Percentiles rank a stretch among this genome's conserved stretches.
phyloP scores from a whole-genome alignment of 169 alveolate species.

The Plasmodium yoelii region DNA sequence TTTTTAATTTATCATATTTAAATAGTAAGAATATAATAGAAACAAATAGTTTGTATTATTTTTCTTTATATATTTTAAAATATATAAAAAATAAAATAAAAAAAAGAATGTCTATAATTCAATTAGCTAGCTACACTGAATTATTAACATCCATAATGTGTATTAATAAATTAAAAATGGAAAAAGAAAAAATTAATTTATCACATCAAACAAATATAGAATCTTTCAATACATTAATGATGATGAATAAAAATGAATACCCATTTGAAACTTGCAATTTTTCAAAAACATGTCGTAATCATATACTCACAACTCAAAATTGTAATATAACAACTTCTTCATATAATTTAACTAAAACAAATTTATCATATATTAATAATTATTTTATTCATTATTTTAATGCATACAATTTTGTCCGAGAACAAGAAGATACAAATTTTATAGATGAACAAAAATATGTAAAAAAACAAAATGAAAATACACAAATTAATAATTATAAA shows the following conservation, averaged over 20 bases:
- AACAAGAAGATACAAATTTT: constrained; percentile 1
- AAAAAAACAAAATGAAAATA: not conserved
- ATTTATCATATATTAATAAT: constrained; percentile 1
- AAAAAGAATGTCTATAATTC: constrained; percentile 3
- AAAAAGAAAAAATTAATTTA: not conserved
- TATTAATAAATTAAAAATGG: constrained; percentile 41
- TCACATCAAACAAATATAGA: constrained; percentile 10
- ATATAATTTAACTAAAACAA: not conserved
- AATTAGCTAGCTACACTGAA: not conserved
- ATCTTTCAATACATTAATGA: constrained; percentile 14
- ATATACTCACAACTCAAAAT: not conserved
- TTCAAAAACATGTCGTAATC: constrained; percentile 5
- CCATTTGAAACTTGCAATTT: constrained; percentile 13
- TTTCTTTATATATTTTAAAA: constrained; percentile 35
- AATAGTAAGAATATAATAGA: constrained; percentile 41
- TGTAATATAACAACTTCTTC: not conserved
- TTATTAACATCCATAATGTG: constrained; percentile 38
- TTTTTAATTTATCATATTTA: constrained; percentile 40
- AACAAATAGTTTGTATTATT: constrained; percentile 33
- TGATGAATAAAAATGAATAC: constrained; percentile 63
- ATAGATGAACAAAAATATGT: not conserved
- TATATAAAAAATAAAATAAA: constrained; percentile 44
- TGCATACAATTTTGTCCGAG: constrained; percentile 26
- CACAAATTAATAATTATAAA: not conserved
- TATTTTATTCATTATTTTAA: constrained; percentile 55